These are phyloP conservation scores for Drechslerella coelobrocha DNA, from an alignment of 2,329 filamentous ascomycete species.

Conservation along the genomic window DNA sequence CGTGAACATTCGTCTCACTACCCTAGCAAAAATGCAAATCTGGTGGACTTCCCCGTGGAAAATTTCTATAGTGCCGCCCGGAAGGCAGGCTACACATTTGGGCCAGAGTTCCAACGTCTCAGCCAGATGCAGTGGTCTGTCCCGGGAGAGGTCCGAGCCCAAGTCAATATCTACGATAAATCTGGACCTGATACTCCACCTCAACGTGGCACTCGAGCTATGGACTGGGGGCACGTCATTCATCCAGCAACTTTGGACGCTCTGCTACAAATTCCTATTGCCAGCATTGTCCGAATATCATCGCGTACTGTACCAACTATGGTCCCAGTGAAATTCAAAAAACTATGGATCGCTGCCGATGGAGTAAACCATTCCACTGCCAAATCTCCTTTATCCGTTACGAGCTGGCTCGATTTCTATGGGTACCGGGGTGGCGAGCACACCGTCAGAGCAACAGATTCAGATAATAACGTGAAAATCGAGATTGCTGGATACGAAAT, in stretches of 20 bases:
- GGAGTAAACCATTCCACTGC: conserved; percentile 7
- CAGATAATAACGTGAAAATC: neutral
- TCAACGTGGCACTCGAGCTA: neutral
- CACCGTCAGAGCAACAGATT: conserved; percentile 7
- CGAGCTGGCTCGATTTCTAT: conserved; percentile 3
- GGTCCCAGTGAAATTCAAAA: conserved; percentile 9
- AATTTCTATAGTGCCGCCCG: conserved; percentile 56
- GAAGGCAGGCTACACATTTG: conserved; percentile 59
- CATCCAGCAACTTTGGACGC: conserved; percentile 62
- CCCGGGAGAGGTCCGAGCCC: conserved; percentile 4
- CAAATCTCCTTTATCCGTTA: conserved; percentile 1
- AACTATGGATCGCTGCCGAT: conserved; percentile 14
- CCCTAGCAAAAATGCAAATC: neutral
- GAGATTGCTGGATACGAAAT: conserved; percentile 18
- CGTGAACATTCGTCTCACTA: neutral
- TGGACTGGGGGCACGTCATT: conserved; percentile 60
- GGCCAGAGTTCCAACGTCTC: conserved; percentile 58
- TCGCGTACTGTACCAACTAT: conserved; percentile 6
- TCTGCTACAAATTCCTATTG: conserved; percentile 58
- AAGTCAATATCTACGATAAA: conserved; percentile 4
- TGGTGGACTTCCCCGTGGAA: conserved; percentile 5
- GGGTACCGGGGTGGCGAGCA: conserved; percentile 21
- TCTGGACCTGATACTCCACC: neutral
- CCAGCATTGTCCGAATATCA: conserved; percentile 51
- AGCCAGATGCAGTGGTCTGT: conserved; percentile 45